phyloP scores from a whole-genome alignment of 2,329 filamentous ascomycete genomes.

The Talaromyces albobiverticillius region DNA sequence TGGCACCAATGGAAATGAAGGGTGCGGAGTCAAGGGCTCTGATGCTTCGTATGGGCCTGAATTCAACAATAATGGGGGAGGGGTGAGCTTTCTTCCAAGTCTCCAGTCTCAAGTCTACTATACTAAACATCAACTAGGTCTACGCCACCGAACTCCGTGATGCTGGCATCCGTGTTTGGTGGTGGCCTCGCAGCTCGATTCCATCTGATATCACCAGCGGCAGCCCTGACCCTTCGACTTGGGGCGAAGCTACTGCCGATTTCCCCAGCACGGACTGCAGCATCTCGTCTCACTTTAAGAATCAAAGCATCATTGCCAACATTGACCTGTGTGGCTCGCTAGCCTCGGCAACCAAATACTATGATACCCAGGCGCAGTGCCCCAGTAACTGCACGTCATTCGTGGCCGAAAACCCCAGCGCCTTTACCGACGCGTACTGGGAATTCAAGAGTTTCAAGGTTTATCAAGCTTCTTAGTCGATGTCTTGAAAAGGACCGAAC shows the following conservation, averaged over 20 bases:
- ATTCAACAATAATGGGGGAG: slow-evolving; percentile 56
- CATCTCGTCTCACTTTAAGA: slow-evolving; percentile 59
- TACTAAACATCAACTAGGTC: slow-evolving; percentile 29
- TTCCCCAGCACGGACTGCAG: slow-evolving; percentile 64
- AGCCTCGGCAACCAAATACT: slow-evolving; percentile 37
- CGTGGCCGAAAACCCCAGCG: slow-evolving; percentile 56
- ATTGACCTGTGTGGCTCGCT: slow-evolving; percentile 63
- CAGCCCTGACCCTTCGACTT: slow-evolving; percentile 59
- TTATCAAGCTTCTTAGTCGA: slow-evolving; percentile 41
- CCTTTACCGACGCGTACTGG: slow-evolving; percentile 62
- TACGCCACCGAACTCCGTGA: slow-evolving; percentile 61
- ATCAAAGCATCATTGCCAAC: slow-evolving; percentile 65
- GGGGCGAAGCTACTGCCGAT: slow-evolving; percentile 62
- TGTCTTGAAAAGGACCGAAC: not conserved
- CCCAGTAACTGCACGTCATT: slow-evolving; percentile 57
- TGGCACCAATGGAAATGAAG: slow-evolving; percentile 52
- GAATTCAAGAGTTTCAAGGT: slow-evolving; percentile 62
- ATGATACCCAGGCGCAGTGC: slow-evolving; percentile 35
- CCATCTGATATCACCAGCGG: slow-evolving; percentile 51
- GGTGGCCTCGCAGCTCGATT: slow-evolving; percentile 50
- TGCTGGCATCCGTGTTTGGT: slow-evolving; percentile 63
- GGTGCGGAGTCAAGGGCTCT: slow-evolving; percentile 54
- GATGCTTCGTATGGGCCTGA: slow-evolving; percentile 48
- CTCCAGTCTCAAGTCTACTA: not conserved
- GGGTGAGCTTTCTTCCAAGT: slow-evolving; percentile 31